Percentiles rank a stretch among this genome's conserved stretches.
Evolutionary conservation across 1,284 basidiomycete species (phyloP).

Genomic region (Puccinia coronata): DNA sequence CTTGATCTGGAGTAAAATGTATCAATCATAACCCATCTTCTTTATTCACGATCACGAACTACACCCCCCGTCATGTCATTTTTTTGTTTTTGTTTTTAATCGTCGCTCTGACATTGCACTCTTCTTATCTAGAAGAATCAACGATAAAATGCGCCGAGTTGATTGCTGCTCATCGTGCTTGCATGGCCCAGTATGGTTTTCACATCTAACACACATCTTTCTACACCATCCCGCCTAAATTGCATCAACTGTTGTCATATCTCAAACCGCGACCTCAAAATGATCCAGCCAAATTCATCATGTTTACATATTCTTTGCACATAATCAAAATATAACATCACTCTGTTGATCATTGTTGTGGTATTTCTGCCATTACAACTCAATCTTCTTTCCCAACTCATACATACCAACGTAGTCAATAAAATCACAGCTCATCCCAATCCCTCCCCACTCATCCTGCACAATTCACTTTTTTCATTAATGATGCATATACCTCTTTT

Average conservation of each 20-base stretch:
- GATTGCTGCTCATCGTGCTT: conserved; percentile 48
- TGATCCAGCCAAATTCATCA: too few species aligned
- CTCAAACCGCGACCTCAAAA: too few species aligned
- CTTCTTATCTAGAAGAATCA: conserved; percentile 27
- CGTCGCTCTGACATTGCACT: neutral
- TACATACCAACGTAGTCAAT: neutral
- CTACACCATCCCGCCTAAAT: neutral
- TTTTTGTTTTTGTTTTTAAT: neutral
- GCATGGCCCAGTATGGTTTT: conserved; percentile 49
- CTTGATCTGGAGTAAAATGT: neutral
- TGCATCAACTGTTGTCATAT: neutral
- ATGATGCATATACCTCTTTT: neutral
- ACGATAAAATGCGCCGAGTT: conserved; percentile 40
- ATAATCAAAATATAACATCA: neutral
- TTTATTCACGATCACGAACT: neutral
- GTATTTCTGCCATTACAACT: neutral
- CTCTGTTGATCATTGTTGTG: neutral
- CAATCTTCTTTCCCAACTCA: neutral
- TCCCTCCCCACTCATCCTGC: neutral
- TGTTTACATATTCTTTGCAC: neutral
- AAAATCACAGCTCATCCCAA: neutral
- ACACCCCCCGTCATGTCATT: neutral
- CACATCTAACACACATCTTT: conserved; percentile 8
- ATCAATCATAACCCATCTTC: neutral
- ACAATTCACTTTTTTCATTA: neutral